A percentile compares a stretch with the other conserved stretches of the same genome.
phyloP scores from a whole-genome alignment of 1,284 basidiomycete genomes.

The Ganoderma leucocontextum region DNA sequence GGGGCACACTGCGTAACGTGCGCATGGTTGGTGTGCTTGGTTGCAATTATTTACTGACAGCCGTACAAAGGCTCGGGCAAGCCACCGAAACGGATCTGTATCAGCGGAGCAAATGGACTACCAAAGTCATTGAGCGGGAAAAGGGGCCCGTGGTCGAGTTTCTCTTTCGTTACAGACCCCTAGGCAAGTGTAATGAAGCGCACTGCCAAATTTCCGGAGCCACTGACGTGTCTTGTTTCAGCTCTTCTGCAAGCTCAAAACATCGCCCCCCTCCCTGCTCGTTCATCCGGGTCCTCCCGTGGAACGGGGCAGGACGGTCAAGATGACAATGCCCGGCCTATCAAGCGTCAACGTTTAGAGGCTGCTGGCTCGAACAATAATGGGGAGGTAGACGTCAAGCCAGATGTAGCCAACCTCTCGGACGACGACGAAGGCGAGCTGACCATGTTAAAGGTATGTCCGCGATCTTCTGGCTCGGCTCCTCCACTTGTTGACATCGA shows the following conservation, averaged over 20 bases:
- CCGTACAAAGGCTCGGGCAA: background rate
- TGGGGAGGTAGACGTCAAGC: background rate
- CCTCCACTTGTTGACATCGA: background rate
- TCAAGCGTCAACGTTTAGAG: background rate
- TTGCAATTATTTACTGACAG: background rate
- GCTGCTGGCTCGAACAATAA: background rate
- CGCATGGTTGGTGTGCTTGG: background rate
- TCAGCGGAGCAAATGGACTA: no score
- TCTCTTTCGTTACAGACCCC: constrained; percentile 15
- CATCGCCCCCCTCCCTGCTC: background rate
- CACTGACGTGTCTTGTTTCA: background rate
- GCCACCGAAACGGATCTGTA: no score
- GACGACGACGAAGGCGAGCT: background rate
- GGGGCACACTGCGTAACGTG: constrained; percentile 31
- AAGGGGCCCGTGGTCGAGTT: constrained; percentile 1
- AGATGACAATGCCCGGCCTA: background rate
- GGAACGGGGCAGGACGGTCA: background rate
- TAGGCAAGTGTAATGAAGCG: background rate
- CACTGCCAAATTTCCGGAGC: background rate
- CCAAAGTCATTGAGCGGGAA: background rate
- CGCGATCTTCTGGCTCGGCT: no score
- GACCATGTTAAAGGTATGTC: background rate
- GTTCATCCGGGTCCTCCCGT: background rate
- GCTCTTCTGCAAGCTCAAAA: constrained; percentile 16
- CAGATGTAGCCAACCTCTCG: background rate